phyloP scores from a whole-genome alignment of 1,139 yeast species.

The Ashbya aceris region DNA sequence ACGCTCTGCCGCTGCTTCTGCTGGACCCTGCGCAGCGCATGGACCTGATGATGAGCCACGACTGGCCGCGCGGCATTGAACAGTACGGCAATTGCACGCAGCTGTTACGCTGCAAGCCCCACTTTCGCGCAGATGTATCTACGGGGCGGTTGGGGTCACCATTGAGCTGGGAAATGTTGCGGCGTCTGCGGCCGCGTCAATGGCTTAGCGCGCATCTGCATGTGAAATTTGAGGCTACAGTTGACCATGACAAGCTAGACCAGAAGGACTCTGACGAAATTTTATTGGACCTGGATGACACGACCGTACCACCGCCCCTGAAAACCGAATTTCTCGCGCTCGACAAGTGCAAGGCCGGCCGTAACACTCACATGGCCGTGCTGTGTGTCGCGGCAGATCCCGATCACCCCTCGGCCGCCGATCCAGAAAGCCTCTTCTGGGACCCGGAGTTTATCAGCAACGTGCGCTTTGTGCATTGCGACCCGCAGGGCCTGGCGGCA shows the following conservation, averaged over 20 bases:
- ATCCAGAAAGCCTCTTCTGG: conserved; percentile 28
- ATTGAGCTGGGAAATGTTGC: conserved; percentile 48
- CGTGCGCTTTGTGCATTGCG: neutral
- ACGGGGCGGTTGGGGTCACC: conserved; percentile 66
- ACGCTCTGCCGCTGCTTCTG: conserved; percentile 46
- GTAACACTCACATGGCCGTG: conserved; percentile 41
- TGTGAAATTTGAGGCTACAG: conserved; percentile 54
- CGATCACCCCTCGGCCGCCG: conserved; percentile 21
- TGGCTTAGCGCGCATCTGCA: conserved; percentile 95
- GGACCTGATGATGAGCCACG: conserved; percentile 63
- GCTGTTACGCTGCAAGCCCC: conserved; percentile 54
- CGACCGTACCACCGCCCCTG: conserved; percentile 2
- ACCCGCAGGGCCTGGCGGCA: neutral
- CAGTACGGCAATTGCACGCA: conserved; percentile 46
- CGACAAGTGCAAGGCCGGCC: conserved; percentile 68
- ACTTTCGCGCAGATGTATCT: conserved; percentile 54
- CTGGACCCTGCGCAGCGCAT: conserved; percentile 16
- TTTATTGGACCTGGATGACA: conserved; percentile 31
- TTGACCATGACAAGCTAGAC: conserved; percentile 28
- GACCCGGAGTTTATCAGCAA: conserved; percentile 41
- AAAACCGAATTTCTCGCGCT: conserved; percentile 63
- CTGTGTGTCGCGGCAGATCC: conserved; percentile 32
- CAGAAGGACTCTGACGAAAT: conserved; percentile 34
- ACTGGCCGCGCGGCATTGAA: conserved; percentile 87
- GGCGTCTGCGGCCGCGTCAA: conserved; percentile 47